Percentiles rank a stretch among this genome's conserved stretches.
Conservation (phyloP, 306 rosid species). For the Hippophae rhamnoides region DNA sequence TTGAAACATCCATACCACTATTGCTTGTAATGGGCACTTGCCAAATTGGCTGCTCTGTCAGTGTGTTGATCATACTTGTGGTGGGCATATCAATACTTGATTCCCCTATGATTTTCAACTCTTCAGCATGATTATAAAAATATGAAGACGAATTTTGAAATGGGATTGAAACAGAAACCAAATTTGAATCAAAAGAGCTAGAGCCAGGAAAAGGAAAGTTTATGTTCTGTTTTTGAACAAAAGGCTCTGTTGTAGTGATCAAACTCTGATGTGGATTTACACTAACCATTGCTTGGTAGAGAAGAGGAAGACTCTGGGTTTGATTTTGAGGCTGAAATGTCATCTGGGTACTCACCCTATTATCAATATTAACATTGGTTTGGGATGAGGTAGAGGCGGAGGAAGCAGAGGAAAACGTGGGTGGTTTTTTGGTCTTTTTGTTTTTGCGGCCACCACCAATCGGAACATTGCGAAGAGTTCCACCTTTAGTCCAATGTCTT, state of each 20-base stretch:
- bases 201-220: slow-evolving; percentile 29
- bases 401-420: slow-evolving; percentile 1
- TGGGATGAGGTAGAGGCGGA: slow-evolving; percentile 16
- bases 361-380: too few relatives aligned
- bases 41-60: slow-evolving; percentile 29
- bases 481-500: slow-evolving; percentile 96
- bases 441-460: slow-evolving; percentile 91
- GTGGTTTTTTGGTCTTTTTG: slow-evolving; percentile 38
- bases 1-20: slow-evolving; percentile 36
- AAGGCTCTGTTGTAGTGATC: slow-evolving; percentile 12
- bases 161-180: slow-evolving; percentile 36
- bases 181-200: slow-evolving; percentile 37
- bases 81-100: slow-evolving; percentile 11
- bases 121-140: slow-evolving; percentile 32
- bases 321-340: slow-evolving; percentile 16
- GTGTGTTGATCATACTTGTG: slow-evolving; percentile 14
- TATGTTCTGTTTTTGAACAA: neutral
- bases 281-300: slow-evolving; percentile 18
- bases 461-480: slow-evolving; percentile 88
- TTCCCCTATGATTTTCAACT: slow-evolving; percentile 30
- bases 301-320: neutral
- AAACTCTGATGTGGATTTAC: slow-evolving; percentile 29
- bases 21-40: slow-evolving; percentile 27
- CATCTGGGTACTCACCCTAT: slow-evolving; percentile 17
- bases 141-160: slow-evolving; percentile 39